phyloP scores from a whole-genome alignment of 208 protist species.

The Leishmania tropica region DNA sequence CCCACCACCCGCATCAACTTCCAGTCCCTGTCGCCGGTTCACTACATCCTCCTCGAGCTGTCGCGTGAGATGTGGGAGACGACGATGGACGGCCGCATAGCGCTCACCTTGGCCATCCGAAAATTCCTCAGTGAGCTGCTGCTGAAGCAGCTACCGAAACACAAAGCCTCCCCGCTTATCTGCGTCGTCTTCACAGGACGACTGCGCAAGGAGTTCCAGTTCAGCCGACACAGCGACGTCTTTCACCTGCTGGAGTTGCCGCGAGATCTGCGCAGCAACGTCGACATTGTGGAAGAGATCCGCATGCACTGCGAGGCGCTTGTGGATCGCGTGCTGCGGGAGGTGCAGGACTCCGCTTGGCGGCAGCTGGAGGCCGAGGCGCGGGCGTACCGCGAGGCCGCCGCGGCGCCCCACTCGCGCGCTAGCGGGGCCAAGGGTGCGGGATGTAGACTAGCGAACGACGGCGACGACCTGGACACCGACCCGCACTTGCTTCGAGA shows the following conservation, averaged over 20 bases:
- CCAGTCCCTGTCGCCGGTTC: constrained; percentile 71
- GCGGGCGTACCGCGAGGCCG: constrained; percentile 20
- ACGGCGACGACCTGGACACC: not conserved
- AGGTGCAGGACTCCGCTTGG: constrained; percentile 36
- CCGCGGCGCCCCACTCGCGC: not conserved
- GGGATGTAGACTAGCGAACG: not conserved
- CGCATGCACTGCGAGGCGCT: constrained; percentile 74
- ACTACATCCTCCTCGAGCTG: constrained; percentile 83
- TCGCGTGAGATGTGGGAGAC: constrained; percentile 84
- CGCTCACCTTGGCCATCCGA: constrained; percentile 69
- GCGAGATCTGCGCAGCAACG: constrained; percentile 38
- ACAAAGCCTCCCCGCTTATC: constrained; percentile 69
- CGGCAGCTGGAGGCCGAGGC: constrained; percentile 27
- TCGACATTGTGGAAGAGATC: constrained; percentile 63
- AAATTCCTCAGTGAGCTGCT: constrained; percentile 80
- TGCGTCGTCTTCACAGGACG: constrained; percentile 76
- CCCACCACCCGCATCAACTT: constrained; percentile 76
- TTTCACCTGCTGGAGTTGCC: constrained; percentile 74
- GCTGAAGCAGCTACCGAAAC: constrained; percentile 61
- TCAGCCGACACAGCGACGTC: constrained; percentile 59
- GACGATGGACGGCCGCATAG: constrained; percentile 76
- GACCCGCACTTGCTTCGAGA: not conserved
- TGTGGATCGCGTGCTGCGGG: constrained; percentile 51
- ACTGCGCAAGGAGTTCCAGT: constrained; percentile 50
- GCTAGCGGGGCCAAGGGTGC: not conserved